phyloP scores from a whole-genome alignment of 1,284 basidiomycete species.

The Ceratobasidium sp. region DNA sequence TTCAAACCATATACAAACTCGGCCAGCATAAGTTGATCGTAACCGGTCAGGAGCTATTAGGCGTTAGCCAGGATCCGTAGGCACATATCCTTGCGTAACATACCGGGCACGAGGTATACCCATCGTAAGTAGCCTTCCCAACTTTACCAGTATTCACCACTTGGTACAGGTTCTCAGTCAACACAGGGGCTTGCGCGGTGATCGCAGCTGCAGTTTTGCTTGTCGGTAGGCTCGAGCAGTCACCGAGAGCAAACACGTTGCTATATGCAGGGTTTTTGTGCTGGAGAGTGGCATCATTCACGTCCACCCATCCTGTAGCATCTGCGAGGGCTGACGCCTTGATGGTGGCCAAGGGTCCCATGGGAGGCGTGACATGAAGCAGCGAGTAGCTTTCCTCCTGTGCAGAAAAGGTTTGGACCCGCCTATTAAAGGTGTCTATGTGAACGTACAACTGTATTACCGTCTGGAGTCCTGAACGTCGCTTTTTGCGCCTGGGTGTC shows the following conservation, averaged over 20 bases:
- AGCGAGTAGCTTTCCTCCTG: slow-evolving; percentile 76
- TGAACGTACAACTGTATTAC: slow-evolving; percentile 58
- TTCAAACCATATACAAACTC: slow-evolving; percentile 84
- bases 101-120: slow-evolving; percentile 85
- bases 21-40: slow-evolving; percentile 85
- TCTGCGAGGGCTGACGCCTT: slow-evolving; percentile 83
- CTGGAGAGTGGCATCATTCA: slow-evolving; percentile 79
- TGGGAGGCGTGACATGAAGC: slow-evolving; percentile 88
- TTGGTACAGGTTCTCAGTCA: slow-evolving; percentile 86
- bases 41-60: slow-evolving; percentile 76
- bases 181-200: slow-evolving; percentile 88
- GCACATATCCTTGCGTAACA: slow-evolving; percentile 48
- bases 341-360: slow-evolving; percentile 85
- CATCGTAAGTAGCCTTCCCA: slow-evolving; percentile 73
- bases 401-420: background rate
- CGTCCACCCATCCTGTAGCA: slow-evolving; percentile 84
- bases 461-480: slow-evolving; percentile 80
- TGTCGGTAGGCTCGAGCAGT: slow-evolving; percentile 89
- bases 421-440: background rate
- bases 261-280: slow-evolving; percentile 76
- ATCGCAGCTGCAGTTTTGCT: slow-evolving; percentile 97
- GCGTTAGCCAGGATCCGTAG: slow-evolving; percentile 22
- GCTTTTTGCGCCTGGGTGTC: slow-evolving; percentile 74
- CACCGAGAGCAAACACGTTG: slow-evolving; percentile 59
- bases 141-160: slow-evolving; percentile 75